These are phyloP conservation scores for Cercophora sp. DNA, from an alignment of 495 filamentous ascomycete species.

Conservation along the genomic window DNA sequence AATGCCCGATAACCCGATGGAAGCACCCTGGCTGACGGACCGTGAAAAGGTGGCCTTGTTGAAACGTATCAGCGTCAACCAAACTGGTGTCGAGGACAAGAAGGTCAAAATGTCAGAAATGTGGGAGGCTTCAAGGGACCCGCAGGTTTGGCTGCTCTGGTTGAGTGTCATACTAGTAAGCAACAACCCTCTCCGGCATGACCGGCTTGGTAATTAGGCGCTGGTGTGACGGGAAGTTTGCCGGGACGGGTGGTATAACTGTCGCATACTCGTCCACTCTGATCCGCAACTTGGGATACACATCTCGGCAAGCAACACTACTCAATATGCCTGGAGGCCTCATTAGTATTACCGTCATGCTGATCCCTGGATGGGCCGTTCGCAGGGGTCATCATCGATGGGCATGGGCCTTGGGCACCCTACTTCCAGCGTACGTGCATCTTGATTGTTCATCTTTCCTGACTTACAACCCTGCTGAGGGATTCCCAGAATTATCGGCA, in stretches of 20 bases:
- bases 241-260: constrained; percentile 57
- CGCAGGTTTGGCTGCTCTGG: constrained; percentile 30
- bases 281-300: constrained; percentile 54
- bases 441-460: background rate
- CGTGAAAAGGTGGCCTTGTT: constrained; percentile 44
- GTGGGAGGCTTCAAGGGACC: constrained; percentile 35
- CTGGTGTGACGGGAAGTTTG: constrained; percentile 14
- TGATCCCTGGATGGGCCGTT: constrained; percentile 45
- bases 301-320: constrained; percentile 47
- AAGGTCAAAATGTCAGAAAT: constrained; percentile 42
- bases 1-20: constrained; percentile 51
- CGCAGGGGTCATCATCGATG: constrained; percentile 31
- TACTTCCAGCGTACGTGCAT: constrained; percentile 29
- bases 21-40: constrained; percentile 46
- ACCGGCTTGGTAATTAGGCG: background rate
- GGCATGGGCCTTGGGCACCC: constrained; percentile 32
- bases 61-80: constrained; percentile 36
- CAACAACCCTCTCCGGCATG: constrained; percentile 2
- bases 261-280: constrained; percentile 59
- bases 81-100: constrained; percentile 52
- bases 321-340: constrained; percentile 57
- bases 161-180: constrained; percentile 24
- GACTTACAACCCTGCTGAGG: background rate
- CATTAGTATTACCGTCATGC: constrained; percentile 49
- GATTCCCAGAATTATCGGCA: constrained; percentile 45